Percentiles rank a stretch among this genome's conserved stretches.
Evolutionary conservation across 2,329 filamentous ascomycete species (phyloP).

Genomic region (Pseudogymnoascus sp.): DNA sequence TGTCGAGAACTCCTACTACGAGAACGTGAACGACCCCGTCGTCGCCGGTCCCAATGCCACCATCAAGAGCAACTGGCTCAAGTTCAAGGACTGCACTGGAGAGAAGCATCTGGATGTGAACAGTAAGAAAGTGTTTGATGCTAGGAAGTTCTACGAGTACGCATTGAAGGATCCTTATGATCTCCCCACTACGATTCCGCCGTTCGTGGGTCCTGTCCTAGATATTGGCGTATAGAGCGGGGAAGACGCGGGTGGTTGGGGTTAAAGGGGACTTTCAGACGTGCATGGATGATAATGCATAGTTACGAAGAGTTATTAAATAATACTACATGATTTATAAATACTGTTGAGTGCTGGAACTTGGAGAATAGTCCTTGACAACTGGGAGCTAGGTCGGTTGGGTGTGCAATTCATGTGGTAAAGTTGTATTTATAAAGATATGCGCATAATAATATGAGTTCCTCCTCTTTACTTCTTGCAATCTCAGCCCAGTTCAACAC

Average conservation of each 20-base stretch:
- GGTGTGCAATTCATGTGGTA: too few relatives aligned
- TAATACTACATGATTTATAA: not conserved
- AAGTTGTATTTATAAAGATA: too few relatives aligned
- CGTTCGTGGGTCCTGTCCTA: slow-evolving; percentile 14
- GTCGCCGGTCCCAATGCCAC: slow-evolving; percentile 17
- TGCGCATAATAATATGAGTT: not conserved
- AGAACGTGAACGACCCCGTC: slow-evolving; percentile 21
- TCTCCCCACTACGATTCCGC: slow-evolving; percentile 17
- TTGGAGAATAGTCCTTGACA: not conserved
- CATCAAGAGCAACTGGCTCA: slow-evolving; percentile 17
- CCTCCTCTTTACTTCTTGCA: not conserved
- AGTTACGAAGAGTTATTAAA: not conserved
- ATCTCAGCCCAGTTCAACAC: not conserved
- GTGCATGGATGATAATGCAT: not conserved
- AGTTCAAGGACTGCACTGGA: slow-evolving; percentile 20
- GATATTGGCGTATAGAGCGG: slow-evolving; percentile 13
- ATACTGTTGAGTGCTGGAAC: not conserved
- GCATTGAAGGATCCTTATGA: slow-evolving; percentile 19
- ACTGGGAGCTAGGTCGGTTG: not conserved
- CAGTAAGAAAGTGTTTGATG: slow-evolving; percentile 19
- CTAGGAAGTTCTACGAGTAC: slow-evolving; percentile 20
- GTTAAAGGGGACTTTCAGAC: not conserved
- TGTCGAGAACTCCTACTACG: slow-evolving; percentile 22
- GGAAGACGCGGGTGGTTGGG: not conserved
- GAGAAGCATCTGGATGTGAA: slow-evolving; percentile 15